phyloP scores from a whole-genome alignment of 345 rosid species.

The Geranium brycei region DNA sequence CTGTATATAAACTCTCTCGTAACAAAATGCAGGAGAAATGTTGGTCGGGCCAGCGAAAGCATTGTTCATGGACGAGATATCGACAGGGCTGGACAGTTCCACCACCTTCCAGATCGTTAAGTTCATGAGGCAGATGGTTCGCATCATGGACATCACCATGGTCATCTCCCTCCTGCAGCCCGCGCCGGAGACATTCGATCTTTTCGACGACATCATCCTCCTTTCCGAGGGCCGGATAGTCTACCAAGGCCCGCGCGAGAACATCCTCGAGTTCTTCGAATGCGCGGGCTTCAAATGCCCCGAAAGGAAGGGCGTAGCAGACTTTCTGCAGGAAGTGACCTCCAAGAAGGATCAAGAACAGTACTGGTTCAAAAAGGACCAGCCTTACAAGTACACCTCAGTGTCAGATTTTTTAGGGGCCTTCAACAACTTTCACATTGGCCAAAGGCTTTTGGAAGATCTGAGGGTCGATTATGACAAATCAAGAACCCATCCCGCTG shows the following conservation, averaged over 20 bases:
- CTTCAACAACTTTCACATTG: conserved; percentile 30
- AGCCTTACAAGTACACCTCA: conserved; percentile 26
- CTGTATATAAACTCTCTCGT: too few species aligned
- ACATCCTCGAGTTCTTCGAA: conserved; percentile 41
- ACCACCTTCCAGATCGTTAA: conserved; percentile 45
- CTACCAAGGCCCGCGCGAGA: conserved; percentile 44
- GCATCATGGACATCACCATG: conserved; percentile 45
- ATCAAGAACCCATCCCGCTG: conserved; percentile 37
- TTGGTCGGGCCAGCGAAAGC: conserved; percentile 56
- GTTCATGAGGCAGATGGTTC: conserved; percentile 52
- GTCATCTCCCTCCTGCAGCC: conserved; percentile 50
- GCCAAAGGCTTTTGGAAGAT: conserved; percentile 27
- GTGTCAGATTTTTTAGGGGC: conserved; percentile 27
- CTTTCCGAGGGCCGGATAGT: conserved; percentile 49
- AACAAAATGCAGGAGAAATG: conserved; percentile 46
- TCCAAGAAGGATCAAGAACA: conserved; percentile 48
- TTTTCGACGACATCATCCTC: conserved; percentile 47
- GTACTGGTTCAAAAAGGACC: conserved; percentile 31
- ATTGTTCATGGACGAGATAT: conserved; percentile 55
- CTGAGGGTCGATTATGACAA: conserved; percentile 32
- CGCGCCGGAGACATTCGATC: conserved; percentile 50
- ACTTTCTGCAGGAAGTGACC: conserved; percentile 53
- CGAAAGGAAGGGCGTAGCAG: conserved; percentile 47
- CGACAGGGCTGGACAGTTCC: conserved; percentile 54
- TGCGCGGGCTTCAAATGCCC: conserved; percentile 42